Base-by-base conservation (phyloP, 2,329 filamentous ascomycete species). In the Penicillium sp. region DNA sequence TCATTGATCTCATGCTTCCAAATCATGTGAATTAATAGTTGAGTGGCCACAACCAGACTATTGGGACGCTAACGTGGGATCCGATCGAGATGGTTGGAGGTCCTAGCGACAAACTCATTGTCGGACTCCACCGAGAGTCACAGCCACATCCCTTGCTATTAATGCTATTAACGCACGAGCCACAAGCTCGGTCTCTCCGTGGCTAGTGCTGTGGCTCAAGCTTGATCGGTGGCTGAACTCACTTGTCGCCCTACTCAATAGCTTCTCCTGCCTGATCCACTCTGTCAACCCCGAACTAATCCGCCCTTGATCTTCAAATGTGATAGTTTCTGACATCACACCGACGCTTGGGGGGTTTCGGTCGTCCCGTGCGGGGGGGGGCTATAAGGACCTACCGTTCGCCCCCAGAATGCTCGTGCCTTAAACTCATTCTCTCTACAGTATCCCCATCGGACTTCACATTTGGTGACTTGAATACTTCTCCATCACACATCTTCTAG, bases 261-360 rank as follows among this genome's bases (percentile, higher is more conserved):
- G 60, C 56, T 57, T 58, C 49, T 33, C 35, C 41, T 42, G 45
- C 51, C 49, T 43, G 52, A 56, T 64, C 62, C 58, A 63, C 58
- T 27, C 49, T 55, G 45, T 52, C 52, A 62, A 57, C 23, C 20
- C 62, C 62, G 60, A 62, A 60, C 60, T 63, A 62, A 60, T 62
- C 62, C 62, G 61, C 58, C 63, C 59, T 63, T 64, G 63, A 66
- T 66, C 62, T 64, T 65, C 63, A 60, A 40, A 61, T 57, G 54
- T 63, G 57, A 61, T 62, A 51, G 42, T 53, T 58, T 63, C 55
- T 54, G 51, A 51, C 52, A 62, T 57, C 57, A 62, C 59, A 62
- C 57, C 54, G 56, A 55, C 59, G 6, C 58, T 52, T 53, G 51
- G 29, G 29, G 53, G 55, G 55, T 35, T 45, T 61, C 60, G 63